Percentiles rank a stretch among this genome's conserved stretches.
These are phyloP conservation scores for Kazachstania kunashirensis DNA, from an alignment of 805 yeast genomes.

Conservation along the genomic window DNA sequence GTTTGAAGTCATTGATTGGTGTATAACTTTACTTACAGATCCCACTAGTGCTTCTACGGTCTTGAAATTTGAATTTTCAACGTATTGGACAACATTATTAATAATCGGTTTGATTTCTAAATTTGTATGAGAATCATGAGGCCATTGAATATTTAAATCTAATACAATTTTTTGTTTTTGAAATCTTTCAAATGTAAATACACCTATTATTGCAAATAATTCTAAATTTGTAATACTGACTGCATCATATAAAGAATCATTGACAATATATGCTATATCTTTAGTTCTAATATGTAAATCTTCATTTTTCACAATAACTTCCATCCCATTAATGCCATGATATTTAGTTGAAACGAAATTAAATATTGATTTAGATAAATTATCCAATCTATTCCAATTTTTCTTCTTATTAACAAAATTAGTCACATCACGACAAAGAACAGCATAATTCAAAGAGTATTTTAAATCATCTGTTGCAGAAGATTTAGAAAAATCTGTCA, in stretches of 20 bases:
- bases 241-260: slow-evolving; percentile 8
- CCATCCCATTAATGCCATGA: slow-evolving; percentile 16
- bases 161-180: slow-evolving; percentile 66
- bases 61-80: slow-evolving; percentile 73
- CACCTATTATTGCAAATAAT: slow-evolving; percentile 77
- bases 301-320: slow-evolving; percentile 13
- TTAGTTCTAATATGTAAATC: slow-evolving; percentile 27
- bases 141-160: slow-evolving; percentile 42
- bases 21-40: slow-evolving; percentile 52
- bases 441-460: slow-evolving; percentile 83
- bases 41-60: slow-evolving; percentile 90
- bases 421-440: slow-evolving; percentile 56
- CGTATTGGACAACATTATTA: slow-evolving; percentile 43
- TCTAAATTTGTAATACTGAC: slow-evolving; percentile 42
- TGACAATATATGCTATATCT: slow-evolving; percentile 17
- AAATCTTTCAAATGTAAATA: slow-evolving; percentile 80
- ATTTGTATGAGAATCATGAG: slow-evolving; percentile 8
- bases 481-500: slow-evolving; percentile 64
- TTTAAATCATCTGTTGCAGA: slow-evolving; percentile 71
- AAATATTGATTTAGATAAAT: slow-evolving; percentile 39
- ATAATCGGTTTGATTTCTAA: slow-evolving; percentile 34
- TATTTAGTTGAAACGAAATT: slow-evolving; percentile 33
- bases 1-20: slow-evolving; percentile 29
- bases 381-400: slow-evolving; percentile 30
- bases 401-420: slow-evolving; percentile 35